These are phyloP conservation scores for Barnettozyma vustinii DNA, from an alignment of 805 yeast genomes.

Conservation along the genomic window DNA sequence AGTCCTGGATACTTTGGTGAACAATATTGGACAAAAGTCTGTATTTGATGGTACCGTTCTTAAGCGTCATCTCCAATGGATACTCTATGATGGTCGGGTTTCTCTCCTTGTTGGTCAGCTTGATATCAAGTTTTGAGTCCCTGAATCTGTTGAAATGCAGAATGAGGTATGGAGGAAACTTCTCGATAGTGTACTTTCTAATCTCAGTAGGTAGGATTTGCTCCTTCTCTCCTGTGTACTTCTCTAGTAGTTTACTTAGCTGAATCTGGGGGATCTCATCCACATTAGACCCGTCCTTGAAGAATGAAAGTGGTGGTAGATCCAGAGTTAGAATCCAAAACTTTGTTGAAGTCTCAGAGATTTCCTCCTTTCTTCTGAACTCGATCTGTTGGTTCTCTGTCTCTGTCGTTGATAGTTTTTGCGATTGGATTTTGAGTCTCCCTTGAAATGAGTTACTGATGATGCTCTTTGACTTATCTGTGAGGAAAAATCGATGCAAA, in stretches of 20 bases:
- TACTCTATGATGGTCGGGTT: constrained; percentile 64
- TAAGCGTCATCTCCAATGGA: constrained; percentile 33
- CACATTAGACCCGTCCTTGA: constrained; percentile 41
- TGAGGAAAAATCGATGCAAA: constrained; percentile 28
- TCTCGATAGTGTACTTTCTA: constrained; percentile 33
- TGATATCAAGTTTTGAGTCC: constrained; percentile 29
- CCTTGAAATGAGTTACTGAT: constrained; percentile 48
- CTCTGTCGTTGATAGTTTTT: constrained; percentile 22
- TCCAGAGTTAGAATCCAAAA: constrained; percentile 57
- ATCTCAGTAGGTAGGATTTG: constrained; percentile 32
- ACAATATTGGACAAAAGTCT: constrained; percentile 45
- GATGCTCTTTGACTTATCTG: constrained; percentile 19
- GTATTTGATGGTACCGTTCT: constrained; percentile 28
- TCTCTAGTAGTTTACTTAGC: constrained; percentile 38
- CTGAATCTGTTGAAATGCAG: constrained; percentile 53
- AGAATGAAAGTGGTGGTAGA: constrained; percentile 52
- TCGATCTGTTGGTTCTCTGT: constrained; percentile 18
- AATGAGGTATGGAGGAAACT: constrained; percentile 49
- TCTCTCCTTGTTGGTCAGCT: constrained; percentile 34
- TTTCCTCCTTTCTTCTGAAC: background rate
- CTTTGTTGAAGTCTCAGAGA: constrained; percentile 19
- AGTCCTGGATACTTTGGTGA: constrained; percentile 21
- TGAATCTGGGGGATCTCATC: constrained; percentile 49
- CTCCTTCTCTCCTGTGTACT: constrained; percentile 31
- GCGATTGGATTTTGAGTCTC: constrained; percentile 32